A percentile compares a stretch with the other conserved stretches of the same genome.
Conservation (phyloP, 2,329 filamentous ascomycete species). For the Cyclaneusma minus region DNA sequence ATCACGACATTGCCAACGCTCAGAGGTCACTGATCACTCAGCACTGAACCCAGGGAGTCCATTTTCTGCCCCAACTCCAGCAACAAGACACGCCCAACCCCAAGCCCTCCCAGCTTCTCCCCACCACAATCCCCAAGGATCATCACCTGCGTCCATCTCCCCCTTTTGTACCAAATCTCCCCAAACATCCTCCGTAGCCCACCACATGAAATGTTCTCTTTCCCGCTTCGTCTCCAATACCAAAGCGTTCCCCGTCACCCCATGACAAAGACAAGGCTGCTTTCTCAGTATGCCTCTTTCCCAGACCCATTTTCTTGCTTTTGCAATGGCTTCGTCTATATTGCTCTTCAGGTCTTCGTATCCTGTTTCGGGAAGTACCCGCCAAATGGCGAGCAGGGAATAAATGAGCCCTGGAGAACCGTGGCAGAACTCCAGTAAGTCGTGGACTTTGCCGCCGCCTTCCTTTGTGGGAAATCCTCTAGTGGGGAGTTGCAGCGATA, state of each 20-base stretch:
- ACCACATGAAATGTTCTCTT: constrained; percentile 38
- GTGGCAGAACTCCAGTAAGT: constrained; percentile 51
- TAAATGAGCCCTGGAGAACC: constrained; percentile 47
- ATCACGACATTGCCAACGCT: too few species aligned
- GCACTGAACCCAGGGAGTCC: too few species aligned
- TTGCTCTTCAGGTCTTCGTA: constrained; percentile 32
- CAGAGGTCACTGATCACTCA: too few species aligned
- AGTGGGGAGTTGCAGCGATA: constrained; percentile 41
- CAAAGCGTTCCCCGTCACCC: constrained; percentile 48
- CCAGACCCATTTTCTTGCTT: constrained; percentile 36
- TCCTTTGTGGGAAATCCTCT: constrained; percentile 49
- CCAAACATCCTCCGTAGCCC: constrained; percentile 39
- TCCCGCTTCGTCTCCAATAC: constrained; percentile 19
- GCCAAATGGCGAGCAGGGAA: constrained; percentile 38
- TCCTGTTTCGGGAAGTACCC: constrained; percentile 38
- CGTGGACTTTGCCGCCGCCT: too few species aligned
- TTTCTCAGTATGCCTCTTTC: constrained; percentile 44
- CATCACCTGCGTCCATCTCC: too few species aligned
- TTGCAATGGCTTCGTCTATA: constrained; percentile 35
- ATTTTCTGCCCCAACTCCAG: too few species aligned
- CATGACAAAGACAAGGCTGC: constrained; percentile 50
- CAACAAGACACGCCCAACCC: too few species aligned
- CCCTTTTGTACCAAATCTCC: too few species aligned
- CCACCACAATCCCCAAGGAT: too few species aligned
- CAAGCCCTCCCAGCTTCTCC: too few species aligned